phyloP scores from a whole-genome alignment of 2,329 filamentous ascomycete genomes.

The Aspergillus thermomutatus region DNA sequence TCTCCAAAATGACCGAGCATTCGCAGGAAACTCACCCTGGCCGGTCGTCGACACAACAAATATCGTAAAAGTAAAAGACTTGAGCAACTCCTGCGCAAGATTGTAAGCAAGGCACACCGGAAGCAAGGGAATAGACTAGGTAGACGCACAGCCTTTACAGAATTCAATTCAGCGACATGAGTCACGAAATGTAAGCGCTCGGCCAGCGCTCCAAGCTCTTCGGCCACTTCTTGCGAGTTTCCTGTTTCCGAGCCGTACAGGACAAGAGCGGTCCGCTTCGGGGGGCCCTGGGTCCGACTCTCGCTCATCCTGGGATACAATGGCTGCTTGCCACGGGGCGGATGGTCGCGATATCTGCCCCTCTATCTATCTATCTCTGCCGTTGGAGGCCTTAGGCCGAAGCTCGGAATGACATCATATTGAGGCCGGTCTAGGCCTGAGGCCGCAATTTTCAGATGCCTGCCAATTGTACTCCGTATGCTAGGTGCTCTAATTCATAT shows the following conservation, averaged over 20 bases:
- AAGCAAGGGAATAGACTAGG: slow-evolving; percentile 10
- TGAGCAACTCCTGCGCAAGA: slow-evolving; percentile 29
- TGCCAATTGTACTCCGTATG: neutral
- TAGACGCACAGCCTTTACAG: slow-evolving; percentile 65
- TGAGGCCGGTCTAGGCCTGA: slow-evolving; percentile 7
- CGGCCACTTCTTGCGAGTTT: slow-evolving; percentile 85
- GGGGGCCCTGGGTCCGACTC: slow-evolving; percentile 7
- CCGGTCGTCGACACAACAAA: slow-evolving; percentile 90
- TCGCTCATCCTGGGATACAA: slow-evolving; percentile 23
- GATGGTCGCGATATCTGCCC: slow-evolving; percentile 1
- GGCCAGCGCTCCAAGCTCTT: slow-evolving; percentile 71
- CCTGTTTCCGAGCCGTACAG: slow-evolving; percentile 95
- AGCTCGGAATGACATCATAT: slow-evolving; percentile 31
- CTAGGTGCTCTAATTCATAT: neutral
- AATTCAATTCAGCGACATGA: slow-evolving; percentile 72
- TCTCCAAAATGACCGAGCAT: slow-evolving; percentile 80
- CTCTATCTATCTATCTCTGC: slow-evolving; percentile 15
- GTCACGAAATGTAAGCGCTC: slow-evolving; percentile 77
- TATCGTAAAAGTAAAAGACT: slow-evolving; percentile 46
- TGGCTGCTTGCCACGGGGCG: slow-evolving; percentile 1
- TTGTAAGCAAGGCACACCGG: neutral
- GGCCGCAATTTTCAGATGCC: neutral
- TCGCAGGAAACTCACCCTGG: slow-evolving; percentile 87
- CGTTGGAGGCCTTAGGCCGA: slow-evolving; percentile 13
- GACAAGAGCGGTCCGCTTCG: slow-evolving; percentile 58